Conservation (phyloP, 768 basidiomycete species). For the Boletus insuetus region DNA sequence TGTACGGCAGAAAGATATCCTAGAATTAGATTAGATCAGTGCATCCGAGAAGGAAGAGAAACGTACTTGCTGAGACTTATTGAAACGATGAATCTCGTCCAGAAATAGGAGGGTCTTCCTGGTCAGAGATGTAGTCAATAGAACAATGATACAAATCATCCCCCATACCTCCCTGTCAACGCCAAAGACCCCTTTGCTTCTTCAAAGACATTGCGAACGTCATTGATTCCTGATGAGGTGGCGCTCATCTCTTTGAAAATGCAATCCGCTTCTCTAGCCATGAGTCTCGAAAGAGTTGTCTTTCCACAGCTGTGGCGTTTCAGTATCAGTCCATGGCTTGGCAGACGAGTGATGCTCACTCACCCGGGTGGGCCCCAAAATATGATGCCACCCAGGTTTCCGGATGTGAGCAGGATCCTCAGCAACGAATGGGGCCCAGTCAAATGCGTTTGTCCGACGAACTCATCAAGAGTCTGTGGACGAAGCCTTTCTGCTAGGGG, state of each 20-base stretch:
- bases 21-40: constrained; percentile 28
- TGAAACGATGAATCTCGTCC: constrained; percentile 84
- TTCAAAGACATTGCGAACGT: constrained; percentile 71
- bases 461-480: constrained; percentile 59
- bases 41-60: background rate
- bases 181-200: constrained; percentile 67
- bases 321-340: background rate
- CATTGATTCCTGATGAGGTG: constrained; percentile 64
- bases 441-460: constrained; percentile 70
- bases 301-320: constrained; percentile 54
- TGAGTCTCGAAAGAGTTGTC: constrained; percentile 71
- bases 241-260: constrained; percentile 77
- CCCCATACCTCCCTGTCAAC: constrained; percentile 57
- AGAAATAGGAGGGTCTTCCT: constrained; percentile 76
- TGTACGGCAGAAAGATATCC: constrained; percentile 79
- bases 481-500: constrained; percentile 75
- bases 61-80: constrained; percentile 62
- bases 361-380: constrained; percentile 78
- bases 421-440: constrained; percentile 57
- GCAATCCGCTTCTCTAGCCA: constrained; percentile 57
- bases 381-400: constrained; percentile 58
- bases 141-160: background rate
- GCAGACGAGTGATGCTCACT: background rate
- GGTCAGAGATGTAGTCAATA: constrained; percentile 3
- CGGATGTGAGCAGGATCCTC: constrained; percentile 46